phyloP scores from a whole-genome alignment of 2,329 filamentous ascomycete species.

The Clonostachys sp. region DNA sequence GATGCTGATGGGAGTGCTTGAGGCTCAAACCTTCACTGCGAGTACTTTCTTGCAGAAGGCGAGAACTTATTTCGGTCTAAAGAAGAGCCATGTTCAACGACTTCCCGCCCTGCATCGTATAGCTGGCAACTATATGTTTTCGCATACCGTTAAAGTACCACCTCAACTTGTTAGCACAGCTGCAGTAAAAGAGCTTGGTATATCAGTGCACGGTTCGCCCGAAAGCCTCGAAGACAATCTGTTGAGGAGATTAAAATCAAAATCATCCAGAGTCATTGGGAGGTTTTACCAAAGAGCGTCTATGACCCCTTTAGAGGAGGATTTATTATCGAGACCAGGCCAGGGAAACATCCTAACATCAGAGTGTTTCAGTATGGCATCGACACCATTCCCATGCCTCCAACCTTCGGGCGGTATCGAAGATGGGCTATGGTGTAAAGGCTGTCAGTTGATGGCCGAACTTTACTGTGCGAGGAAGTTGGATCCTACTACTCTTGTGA shows the following conservation, averaged over 20 bases:
- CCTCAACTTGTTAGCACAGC: constrained; percentile 2
- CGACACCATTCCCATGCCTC: constrained; percentile 2
- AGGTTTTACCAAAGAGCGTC: constrained; percentile 1
- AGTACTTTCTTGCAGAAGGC: neutral
- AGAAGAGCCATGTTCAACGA: neutral
- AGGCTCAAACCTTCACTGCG: neutral
- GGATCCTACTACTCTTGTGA: neutral
- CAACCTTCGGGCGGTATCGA: neutral
- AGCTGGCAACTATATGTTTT: neutral
- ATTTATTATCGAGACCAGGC: neutral
- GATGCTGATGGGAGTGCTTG: constrained; percentile 1
- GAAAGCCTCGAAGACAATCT: neutral
- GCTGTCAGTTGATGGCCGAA: neutral
- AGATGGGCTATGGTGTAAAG: constrained; percentile 3
- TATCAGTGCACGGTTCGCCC: constrained; percentile 1
- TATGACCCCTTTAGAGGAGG: neutral
- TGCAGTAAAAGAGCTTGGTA: constrained; percentile 1
- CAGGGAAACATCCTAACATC: neutral
- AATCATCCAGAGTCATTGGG: neutral
- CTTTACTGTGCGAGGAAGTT: neutral
- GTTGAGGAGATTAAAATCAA: neutral
- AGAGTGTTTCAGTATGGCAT: constrained; percentile 4
- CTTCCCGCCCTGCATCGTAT: neutral
- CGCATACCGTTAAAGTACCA: neutral
- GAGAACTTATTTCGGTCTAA: neutral